Conservation (phyloP, 2,329 filamentous ascomycete genomes). For the Knufia fluminis region DNA sequence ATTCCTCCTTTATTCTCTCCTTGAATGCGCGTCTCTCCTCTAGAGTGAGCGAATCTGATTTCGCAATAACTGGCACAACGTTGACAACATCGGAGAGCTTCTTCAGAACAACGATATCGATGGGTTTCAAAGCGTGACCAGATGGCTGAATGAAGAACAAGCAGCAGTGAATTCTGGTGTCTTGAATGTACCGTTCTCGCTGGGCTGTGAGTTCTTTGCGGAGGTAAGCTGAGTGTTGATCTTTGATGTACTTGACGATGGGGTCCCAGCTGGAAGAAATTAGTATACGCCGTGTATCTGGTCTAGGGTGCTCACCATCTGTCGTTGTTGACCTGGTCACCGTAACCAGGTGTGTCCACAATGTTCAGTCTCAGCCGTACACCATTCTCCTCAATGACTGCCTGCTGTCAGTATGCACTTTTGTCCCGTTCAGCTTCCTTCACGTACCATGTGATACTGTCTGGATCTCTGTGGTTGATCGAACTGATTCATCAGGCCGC, state of each 20-base stretch:
- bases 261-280: slow-evolving; percentile 67
- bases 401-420: slow-evolving; percentile 17
- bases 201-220: slow-evolving; percentile 99
- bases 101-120: slow-evolving; percentile 98
- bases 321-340: slow-evolving; percentile 98
- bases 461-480: slow-evolving; percentile 96
- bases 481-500: slow-evolving; percentile 82
- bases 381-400: slow-evolving; percentile 95
- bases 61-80: slow-evolving; percentile 96
- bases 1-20: slow-evolving; percentile 99
- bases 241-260: slow-evolving; percentile 99
- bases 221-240: slow-evolving; percentile 98
- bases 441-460: slow-evolving; percentile 74
- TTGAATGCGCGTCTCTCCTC: slow-evolving; percentile 97
- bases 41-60: slow-evolving; percentile 89
- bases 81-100: slow-evolving; percentile 99
- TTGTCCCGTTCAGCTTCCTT: background rate
- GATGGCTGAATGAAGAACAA: slow-evolving; percentile 99
- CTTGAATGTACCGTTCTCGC: slow-evolving; percentile 97
- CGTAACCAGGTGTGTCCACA: slow-evolving; percentile 96
- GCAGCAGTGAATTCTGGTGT: slow-evolving; percentile 98
- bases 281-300: too few relatives aligned
- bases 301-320: slow-evolving; percentile 75
- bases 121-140: slow-evolving; percentile 95
- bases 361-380: slow-evolving; percentile 97